phyloP scores from a whole-genome alignment of 2,329 filamentous ascomycete species.

The Colletotrichum musicola region DNA sequence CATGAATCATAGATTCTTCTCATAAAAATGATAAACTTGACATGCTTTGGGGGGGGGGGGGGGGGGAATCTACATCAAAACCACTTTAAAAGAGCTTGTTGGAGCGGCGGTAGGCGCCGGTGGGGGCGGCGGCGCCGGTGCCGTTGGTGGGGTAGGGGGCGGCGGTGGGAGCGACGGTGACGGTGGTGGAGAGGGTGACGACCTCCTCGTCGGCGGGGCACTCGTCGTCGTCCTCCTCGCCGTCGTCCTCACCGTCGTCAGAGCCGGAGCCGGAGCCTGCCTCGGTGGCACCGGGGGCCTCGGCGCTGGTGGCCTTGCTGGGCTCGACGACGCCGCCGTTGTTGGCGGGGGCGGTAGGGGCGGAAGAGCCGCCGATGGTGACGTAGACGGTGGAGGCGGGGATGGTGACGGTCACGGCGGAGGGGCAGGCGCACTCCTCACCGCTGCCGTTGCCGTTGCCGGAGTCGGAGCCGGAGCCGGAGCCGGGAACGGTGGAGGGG shows the following conservation, averaged over 20 bases:
- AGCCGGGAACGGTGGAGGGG: constrained; percentile 21
- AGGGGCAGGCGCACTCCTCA: constrained; percentile 37
- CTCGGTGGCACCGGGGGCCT: constrained; percentile 43
- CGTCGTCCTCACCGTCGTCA: constrained; percentile 30
- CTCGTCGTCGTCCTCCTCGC: constrained; percentile 38
- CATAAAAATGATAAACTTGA: constrained; percentile 37
- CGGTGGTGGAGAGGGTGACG: constrained; percentile 50
- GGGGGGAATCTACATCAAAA: constrained; percentile 36
- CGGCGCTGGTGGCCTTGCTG: constrained; percentile 40
- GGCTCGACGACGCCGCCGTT: constrained; percentile 26
- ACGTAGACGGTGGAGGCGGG: constrained; percentile 47
- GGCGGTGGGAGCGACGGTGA: constrained; percentile 45
- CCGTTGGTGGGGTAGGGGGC: constrained; percentile 57
- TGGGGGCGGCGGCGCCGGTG: constrained; percentile 51
- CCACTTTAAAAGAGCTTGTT: constrained; percentile 38
- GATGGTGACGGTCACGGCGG: constrained; percentile 42
- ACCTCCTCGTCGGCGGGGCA: constrained; percentile 38
- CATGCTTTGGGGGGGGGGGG: constrained; percentile 9
- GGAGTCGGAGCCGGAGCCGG: constrained; percentile 19
- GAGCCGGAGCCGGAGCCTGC: constrained; percentile 19
- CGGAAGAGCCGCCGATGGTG: constrained; percentile 40
- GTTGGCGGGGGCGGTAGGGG: constrained; percentile 24
- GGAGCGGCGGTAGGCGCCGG: constrained; percentile 50
- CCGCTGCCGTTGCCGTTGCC: constrained; percentile 23
- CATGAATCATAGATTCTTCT: constrained; percentile 40